Evolutionary conservation across 176 grass and related monocot species (phyloP), one percentile per base, ranked within the genome.

Genomic region (Rhynchospora pubera): DNA sequence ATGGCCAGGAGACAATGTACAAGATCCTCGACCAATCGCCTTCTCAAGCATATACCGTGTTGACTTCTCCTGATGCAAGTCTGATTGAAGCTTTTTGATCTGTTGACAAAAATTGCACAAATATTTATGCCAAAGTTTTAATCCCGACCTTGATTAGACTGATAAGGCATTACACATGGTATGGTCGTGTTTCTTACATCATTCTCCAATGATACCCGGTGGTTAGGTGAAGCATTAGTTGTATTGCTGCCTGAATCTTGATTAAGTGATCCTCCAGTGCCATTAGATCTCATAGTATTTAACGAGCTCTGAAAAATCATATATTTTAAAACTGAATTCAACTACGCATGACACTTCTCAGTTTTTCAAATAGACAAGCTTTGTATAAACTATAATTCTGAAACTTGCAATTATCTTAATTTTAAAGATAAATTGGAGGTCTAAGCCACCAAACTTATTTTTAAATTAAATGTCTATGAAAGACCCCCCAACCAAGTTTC

Each of bases 1-100:
- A 52, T 98, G 96, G 7, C 96, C 90, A 70, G 92, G 92, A 82
- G 96, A 98, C 66, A 98, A 73, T 8, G 92, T 91, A 65, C 92
- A 91, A 57, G 96, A 98, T 15, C 88, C 92, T 87, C 90, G 92
- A 7, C 96, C 92, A 67, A 98, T 98, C 5, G 96, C 90, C 79
- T 79, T 90, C 62, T 98, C 96, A 75, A 98, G 89, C 84, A 99
- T 86, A 82, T 77, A 64, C 57, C 90, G 82, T 78, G 90, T 91
- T 7, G 96, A 91, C 84, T 88, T 94, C 85, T 98, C 96, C 81
- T 91, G 96, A 87, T 91, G 90, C 84, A 98, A 82, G 79, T 98
- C 78, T 53, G 93, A 85, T 84, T 98, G 90, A 71, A 98, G 86
- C 63, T 98, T 87, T 65, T 81, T 87, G 43, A 98, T 92, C 95